Conservation (phyloP, 495 filamentous ascomycete species). For the Penicillium pancosmium region DNA sequence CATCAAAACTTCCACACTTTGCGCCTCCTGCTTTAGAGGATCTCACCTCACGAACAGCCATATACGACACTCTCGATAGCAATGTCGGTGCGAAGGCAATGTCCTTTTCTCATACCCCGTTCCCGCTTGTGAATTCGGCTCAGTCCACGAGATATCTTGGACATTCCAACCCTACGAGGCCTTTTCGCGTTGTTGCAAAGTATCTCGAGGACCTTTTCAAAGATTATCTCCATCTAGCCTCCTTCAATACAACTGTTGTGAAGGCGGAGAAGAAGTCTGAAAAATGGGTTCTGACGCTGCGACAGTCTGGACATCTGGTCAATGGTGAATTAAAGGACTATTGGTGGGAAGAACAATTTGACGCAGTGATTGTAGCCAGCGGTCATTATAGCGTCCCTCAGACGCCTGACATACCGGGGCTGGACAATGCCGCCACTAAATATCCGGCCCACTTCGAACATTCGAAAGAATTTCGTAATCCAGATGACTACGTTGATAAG, state of each 20-base stretch:
- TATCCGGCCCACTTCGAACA: constrained; percentile 28
- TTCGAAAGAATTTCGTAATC: constrained; percentile 29
- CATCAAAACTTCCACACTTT: constrained; percentile 17
- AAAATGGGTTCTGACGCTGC: constrained; percentile 30
- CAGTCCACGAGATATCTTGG: constrained; percentile 24
- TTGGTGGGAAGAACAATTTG: constrained; percentile 45
- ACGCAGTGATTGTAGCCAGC: constrained; percentile 75
- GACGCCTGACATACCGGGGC: constrained; percentile 56
- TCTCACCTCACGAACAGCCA: constrained; percentile 26
- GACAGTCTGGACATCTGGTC: constrained; percentile 22
- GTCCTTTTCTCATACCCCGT: constrained; percentile 33
- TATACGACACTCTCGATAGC: constrained; percentile 32
- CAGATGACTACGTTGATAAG: constrained; percentile 32
- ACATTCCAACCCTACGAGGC: constrained; percentile 26
- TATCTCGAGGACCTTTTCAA: constrained; percentile 33
- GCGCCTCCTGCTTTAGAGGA: constrained; percentile 23
- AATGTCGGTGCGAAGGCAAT: constrained; percentile 35
- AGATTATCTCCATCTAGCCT: constrained; percentile 25
- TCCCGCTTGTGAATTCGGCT: constrained; percentile 29
- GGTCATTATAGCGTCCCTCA: constrained; percentile 74
- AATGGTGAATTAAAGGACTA: constrained; percentile 20
- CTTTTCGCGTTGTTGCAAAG: constrained; percentile 26
- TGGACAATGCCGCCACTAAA: constrained; percentile 13
- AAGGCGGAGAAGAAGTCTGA: constrained; percentile 25
- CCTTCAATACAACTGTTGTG: constrained; percentile 34